A percentile compares a stretch with the other conserved stretches of the same genome.
These are phyloP conservation scores for Myrica gale DNA, from an alignment of 306 rosid genomes.

Conservation along the genomic window DNA sequence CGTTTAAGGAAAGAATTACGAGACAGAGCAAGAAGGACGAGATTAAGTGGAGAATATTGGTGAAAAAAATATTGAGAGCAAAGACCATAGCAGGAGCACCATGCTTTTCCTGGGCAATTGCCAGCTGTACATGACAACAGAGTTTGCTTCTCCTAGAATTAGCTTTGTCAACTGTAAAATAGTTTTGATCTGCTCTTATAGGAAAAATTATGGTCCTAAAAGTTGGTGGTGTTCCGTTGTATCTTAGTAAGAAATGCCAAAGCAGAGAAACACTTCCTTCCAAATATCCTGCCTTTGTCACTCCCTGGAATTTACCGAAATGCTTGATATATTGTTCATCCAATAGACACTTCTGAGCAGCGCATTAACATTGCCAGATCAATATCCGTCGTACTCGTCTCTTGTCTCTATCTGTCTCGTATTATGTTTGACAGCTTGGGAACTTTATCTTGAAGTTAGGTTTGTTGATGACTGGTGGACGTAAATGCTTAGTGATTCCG, in stretches of 20 bases:
- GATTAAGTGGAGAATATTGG: constrained; percentile 75
- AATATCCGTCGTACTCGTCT: no score
- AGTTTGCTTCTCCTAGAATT: constrained; percentile 15
- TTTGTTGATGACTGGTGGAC: no score
- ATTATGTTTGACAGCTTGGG: no score
- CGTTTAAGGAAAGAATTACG: constrained; percentile 56
- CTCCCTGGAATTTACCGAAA: not conserved
- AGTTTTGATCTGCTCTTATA: constrained; percentile 9
- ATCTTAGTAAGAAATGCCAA: constrained; percentile 7
- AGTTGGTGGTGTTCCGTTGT: constrained; percentile 14
- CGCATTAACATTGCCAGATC: no score
- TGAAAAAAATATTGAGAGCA: constrained; percentile 59
- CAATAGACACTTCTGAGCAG: no score
- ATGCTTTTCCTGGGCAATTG: constrained; percentile 40
- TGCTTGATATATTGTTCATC: not conserved
- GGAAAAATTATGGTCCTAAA: constrained; percentile 8
- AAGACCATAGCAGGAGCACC: constrained; percentile 54
- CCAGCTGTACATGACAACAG: constrained; percentile 17
- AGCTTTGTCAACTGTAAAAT: constrained; percentile 27
- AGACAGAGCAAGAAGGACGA: constrained; percentile 83
- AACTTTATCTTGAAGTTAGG: no score
- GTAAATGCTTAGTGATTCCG: not conserved
- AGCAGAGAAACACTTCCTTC: constrained; percentile 27
- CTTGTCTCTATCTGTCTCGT: no score
- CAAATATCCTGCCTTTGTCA: not conserved